Base-by-base conservation (phyloP, 2,329 filamentous ascomycete species). In the Penicillium glabrum region DNA sequence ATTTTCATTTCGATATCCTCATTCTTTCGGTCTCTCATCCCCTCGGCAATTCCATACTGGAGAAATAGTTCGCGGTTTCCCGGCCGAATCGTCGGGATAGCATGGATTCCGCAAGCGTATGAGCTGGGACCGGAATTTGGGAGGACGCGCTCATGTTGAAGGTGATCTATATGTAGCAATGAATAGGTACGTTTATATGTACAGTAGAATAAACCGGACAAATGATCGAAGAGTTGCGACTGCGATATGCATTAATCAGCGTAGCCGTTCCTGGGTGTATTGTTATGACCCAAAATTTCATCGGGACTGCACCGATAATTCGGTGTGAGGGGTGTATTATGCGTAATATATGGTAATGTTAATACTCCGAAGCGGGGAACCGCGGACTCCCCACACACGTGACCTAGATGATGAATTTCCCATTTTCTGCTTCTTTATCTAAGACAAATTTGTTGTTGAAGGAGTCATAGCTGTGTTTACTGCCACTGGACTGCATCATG, bases 81-180 rank as follows among this genome's bases (percentile, higher is more conserved):
- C 69, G 78, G 50, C 79, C 79, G 62, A 81, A 82, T 51, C 75
- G 78, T 48, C 77, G 73, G 10, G 77, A 75, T 45, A 82, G 67
- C 72, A 80, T 79, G 37, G 84, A 86, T 70, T 87, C 85, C 65
- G 83, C 75, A 61, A 82, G 77, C 56, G 80, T 74, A 72, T 86
- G 83, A 37, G 83, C 82, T 51, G 85, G 84, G 62, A 80, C 78
- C 27, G 85, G 85, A 52, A 86, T 78, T 53, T 77, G 70, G 37
- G 69, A 63, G 35, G 58, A 51, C 31, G 57, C 57, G 58, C 51
- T 68, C 70, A 73, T 73, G 41, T 45, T 70, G 67, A 27, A 29
- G 23, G 44, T 21, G n/a, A 23, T 47, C 21, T 46, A 51, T 43
- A 35, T 51, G 21, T 26, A 27, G 21, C n/a, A n/a, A 52, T 16